These are phyloP conservation scores for Paramecium pentaurelia DNA, from an alignment of 73 alveolate genomes.

Conservation along the genomic window DNA sequence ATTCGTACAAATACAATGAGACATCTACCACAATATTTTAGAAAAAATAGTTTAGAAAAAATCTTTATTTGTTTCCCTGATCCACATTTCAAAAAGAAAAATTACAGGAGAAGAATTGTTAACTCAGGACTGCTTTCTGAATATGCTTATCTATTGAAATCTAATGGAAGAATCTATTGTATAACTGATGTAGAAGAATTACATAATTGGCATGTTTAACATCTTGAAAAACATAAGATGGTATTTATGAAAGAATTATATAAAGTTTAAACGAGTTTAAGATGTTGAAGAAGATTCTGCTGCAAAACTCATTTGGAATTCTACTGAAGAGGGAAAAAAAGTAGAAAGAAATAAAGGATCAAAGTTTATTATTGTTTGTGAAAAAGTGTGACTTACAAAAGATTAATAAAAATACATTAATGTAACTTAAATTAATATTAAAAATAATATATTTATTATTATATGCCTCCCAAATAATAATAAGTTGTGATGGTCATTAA, in stretches of 20 bases:
- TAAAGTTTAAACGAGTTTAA: constrained; percentile 71
- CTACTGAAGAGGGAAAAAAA: constrained; percentile 85
- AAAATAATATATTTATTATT: background rate
- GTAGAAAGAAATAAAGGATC: constrained; percentile 78
- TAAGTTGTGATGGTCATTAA: constrained; percentile 7
- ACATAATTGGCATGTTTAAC: constrained; percentile 93
- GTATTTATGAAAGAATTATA: constrained; percentile 15
- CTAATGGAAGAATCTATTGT: constrained; percentile 93
- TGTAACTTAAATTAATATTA: background rate
- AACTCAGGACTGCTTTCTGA: constrained; percentile 80
- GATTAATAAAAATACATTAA: background rate
- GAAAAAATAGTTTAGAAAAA: constrained; percentile 82
- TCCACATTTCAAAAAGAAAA: constrained; percentile 96
- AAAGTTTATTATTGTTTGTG: constrained; percentile 77
- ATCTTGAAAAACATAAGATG: constrained; percentile 69
- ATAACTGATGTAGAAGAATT: constrained; percentile 97
- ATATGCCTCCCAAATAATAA: constrained; percentile 22
- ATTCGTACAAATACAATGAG: constrained; percentile 94
- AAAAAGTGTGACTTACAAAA: constrained; percentile 66
- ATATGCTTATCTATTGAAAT: constrained; percentile 89
- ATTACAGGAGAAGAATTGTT: constrained; percentile 94
- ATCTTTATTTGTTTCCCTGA: constrained; percentile 97
- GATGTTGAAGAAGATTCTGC: constrained; percentile 70
- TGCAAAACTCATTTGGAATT: constrained; percentile 73
- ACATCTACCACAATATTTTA: constrained; percentile 75